Conservation (phyloP, 1,284 basidiomycete genomes). For the Kalmanozyma brasiliensis region DNA sequence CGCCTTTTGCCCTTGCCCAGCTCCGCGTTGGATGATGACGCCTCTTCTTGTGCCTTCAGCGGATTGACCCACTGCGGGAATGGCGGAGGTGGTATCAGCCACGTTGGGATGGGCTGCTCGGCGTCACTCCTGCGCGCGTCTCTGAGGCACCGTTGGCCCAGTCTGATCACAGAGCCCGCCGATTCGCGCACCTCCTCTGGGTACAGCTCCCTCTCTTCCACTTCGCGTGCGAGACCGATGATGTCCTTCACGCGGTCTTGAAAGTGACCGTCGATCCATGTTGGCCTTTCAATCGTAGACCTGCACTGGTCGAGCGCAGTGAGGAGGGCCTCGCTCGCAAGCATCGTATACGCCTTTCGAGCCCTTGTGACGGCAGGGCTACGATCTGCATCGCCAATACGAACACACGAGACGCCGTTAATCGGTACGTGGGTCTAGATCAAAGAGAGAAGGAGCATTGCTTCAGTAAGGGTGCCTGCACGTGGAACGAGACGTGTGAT, state of each 20-base stretch:
- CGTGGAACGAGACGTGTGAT: too few relatives aligned
- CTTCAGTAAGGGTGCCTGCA: not conserved
- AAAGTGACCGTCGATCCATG: not conserved
- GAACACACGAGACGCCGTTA: too few relatives aligned
- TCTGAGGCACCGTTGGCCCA: not conserved
- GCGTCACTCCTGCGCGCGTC: not conserved
- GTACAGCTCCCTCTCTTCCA: not conserved
- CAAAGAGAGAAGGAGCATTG: not conserved
- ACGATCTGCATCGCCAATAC: not conserved
- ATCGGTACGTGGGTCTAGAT: constrained; percentile 1
- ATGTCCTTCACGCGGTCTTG: constrained; percentile 1
- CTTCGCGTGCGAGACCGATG: not conserved
- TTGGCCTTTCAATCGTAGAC: not conserved
- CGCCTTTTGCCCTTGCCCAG: not conserved
- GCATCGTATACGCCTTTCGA: constrained; percentile 6
- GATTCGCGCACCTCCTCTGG: constrained; percentile 8
- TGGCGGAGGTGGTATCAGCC: constrained; percentile 14
- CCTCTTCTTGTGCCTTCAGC: not conserved
- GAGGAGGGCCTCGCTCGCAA: constrained; percentile 30
- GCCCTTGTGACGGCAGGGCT: not conserved
- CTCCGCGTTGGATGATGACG: not conserved
- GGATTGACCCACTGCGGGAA: constrained; percentile 8
- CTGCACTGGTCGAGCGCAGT: constrained; percentile 10
- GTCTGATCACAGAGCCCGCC: not conserved
- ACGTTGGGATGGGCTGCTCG: not conserved